Evolutionary conservation across 176 grass and related monocot species (phyloP).

Genomic region (Guadua angustifolia): DNA sequence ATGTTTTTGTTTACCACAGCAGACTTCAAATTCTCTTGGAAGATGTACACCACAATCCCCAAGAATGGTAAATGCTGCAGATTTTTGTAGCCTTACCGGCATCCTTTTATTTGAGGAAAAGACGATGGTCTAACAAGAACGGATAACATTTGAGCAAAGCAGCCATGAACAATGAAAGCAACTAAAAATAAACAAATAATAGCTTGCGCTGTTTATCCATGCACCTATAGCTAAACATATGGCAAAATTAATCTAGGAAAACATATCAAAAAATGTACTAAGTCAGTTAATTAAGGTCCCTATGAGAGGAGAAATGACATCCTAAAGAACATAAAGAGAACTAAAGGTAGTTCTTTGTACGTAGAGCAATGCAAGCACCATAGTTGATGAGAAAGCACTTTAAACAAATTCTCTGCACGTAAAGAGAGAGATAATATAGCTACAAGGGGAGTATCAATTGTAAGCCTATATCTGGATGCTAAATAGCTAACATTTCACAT

Average conservation of each 20-base stretch:
- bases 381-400: constrained; percentile 4
- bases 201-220: background rate
- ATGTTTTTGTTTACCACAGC: constrained; percentile 41
- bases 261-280: background rate
- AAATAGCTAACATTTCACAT: background rate
- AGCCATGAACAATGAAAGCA: constrained; percentile 24
- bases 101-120: constrained; percentile 67
- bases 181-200: constrained; percentile 15
- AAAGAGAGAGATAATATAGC: background rate
- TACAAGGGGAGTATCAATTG: background rate
- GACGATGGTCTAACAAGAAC: constrained; percentile 56
- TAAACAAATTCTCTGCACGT: background rate
- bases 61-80: constrained; percentile 60
- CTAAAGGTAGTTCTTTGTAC: constrained; percentile 14
- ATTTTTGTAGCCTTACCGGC: constrained; percentile 60
- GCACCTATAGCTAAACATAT: background rate
- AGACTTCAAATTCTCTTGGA: constrained; percentile 36
- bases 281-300: background rate
- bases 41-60: constrained; percentile 56
- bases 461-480: background rate
- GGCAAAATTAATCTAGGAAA: constrained; percentile 23
- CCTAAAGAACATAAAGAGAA: background rate
- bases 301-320: background rate
- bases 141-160: constrained; percentile 41
- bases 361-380: background rate